Conservation (phyloP, 257 asterid species). For the Solanum virginianum region DNA sequence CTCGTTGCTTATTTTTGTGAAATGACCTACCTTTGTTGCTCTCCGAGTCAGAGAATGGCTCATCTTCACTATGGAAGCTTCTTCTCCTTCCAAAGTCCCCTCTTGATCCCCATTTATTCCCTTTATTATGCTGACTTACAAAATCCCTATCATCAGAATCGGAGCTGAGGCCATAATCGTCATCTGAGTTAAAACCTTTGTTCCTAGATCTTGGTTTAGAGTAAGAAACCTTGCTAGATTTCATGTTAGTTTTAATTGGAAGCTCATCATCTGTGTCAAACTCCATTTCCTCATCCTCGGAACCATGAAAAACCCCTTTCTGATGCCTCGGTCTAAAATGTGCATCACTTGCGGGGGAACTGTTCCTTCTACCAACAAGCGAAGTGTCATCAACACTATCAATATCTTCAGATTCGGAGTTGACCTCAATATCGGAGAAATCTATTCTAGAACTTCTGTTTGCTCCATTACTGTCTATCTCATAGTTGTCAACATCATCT, state of each 20-base stretch:
- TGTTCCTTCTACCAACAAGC: slow-evolving; percentile 18
- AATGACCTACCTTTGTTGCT: slow-evolving; percentile 26
- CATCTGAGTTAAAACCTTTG: slow-evolving; percentile 48
- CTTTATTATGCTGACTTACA: slow-evolving; percentile 19
- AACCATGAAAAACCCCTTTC: slow-evolving; percentile 17
- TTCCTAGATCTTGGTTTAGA: slow-evolving; percentile 25
- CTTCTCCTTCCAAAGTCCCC: slow-evolving; percentile 23
- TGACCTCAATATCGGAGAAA: slow-evolving; percentile 73
- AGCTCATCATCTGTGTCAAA: slow-evolving; percentile 75
- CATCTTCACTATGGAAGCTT: slow-evolving; percentile 13
- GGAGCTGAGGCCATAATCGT: slow-evolving; percentile 35
- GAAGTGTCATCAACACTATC: slow-evolving; percentile 20
- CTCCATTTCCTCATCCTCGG: slow-evolving; percentile 42
- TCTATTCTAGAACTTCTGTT: slow-evolving; percentile 35
- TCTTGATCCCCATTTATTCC: slow-evolving; percentile 23
- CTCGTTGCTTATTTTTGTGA: slow-evolving; percentile 14
- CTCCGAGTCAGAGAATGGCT: slow-evolving; percentile 27
- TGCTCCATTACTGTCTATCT: slow-evolving; percentile 48
- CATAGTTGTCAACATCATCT: slow-evolving; percentile 77
- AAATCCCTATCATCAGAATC: slow-evolving; percentile 33
- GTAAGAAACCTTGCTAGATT: slow-evolving; percentile 53
- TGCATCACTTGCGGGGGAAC: slow-evolving; percentile 8
- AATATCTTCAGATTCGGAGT: slow-evolving; percentile 53
- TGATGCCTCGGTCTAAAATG: slow-evolving; percentile 20
- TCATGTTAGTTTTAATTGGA: slow-evolving; percentile 64